Conservation (phyloP, 768 basidiomycete genomes). For the Amanita subjunquillea region DNA sequence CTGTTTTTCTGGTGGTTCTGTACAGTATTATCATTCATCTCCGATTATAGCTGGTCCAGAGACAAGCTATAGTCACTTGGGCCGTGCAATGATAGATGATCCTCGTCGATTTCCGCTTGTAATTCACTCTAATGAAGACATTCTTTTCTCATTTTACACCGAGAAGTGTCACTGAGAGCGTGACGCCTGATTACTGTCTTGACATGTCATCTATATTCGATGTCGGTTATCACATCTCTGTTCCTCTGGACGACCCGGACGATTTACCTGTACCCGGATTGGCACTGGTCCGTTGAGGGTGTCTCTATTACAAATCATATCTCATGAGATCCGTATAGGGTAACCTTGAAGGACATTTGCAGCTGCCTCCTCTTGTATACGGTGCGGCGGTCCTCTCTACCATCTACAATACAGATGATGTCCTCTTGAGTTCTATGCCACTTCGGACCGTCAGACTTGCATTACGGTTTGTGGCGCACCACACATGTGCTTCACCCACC, state of each 20-base stretch:
- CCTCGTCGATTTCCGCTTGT: neutral
- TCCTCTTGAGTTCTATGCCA: slow-evolving; percentile 45
- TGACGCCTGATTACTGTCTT: neutral
- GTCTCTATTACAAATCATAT: neutral
- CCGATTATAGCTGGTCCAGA: slow-evolving; percentile 53
- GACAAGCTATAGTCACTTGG: slow-evolving; percentile 47
- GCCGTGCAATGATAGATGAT: neutral
- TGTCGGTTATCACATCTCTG: neutral
- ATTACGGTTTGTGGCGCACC: slow-evolving; percentile 41
- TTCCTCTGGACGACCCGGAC: slow-evolving; percentile 20
- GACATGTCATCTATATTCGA: slow-evolving; percentile 1
- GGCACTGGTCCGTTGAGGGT: slow-evolving; percentile 25
- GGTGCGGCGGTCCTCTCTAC: slow-evolving; percentile 66
- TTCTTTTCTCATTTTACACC: neutral
- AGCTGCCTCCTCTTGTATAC: slow-evolving; percentile 45
- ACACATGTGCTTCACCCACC: slow-evolving; percentile 6
- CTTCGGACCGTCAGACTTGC: slow-evolving; percentile 64
- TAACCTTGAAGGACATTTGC: slow-evolving; percentile 22
- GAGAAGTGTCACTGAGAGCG: neutral
- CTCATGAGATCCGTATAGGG: slow-evolving; percentile 13
- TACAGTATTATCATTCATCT: slow-evolving; percentile 1
- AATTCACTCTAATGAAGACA: neutral
- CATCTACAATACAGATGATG: slow-evolving; percentile 53
- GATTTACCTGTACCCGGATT: slow-evolving; percentile 27
- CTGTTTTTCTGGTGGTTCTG: slow-evolving; percentile 13